Evolutionary conservation across 2,329 filamentous ascomycete genomes (phyloP).

Genomic region (Botrytis aclada): DNA sequence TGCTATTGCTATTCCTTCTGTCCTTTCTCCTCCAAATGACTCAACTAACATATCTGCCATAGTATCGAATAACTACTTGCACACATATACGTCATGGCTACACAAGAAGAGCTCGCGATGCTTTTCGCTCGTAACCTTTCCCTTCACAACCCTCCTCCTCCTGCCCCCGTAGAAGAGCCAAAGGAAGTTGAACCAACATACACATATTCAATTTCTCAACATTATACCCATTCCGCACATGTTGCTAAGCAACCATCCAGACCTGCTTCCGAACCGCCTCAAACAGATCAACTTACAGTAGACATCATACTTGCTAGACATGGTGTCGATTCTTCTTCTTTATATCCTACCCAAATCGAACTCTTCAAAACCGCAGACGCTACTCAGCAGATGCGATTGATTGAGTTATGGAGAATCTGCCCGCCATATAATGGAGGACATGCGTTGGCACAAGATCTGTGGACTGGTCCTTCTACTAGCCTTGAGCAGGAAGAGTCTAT

Average conservation of each 20-base stretch:
- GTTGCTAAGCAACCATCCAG: slow-evolving; percentile 47
- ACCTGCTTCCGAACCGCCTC: slow-evolving; percentile 50
- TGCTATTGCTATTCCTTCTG: slow-evolving; percentile 24
- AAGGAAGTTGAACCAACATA: slow-evolving; percentile 46
- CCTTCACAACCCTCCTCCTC: slow-evolving; percentile 43
- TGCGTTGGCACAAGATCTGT: slow-evolving; percentile 54
- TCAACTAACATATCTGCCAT: neutral
- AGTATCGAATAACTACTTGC: neutral
- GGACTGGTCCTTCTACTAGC: slow-evolving; percentile 54
- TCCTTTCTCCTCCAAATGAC: slow-evolving; percentile 14
- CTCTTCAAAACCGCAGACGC: slow-evolving; percentile 74
- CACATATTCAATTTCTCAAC: slow-evolving; percentile 72
- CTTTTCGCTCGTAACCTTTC: slow-evolving; percentile 77
- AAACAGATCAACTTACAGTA: slow-evolving; percentile 48
- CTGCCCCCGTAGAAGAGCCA: slow-evolving; percentile 37
- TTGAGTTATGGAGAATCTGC: slow-evolving; percentile 24
- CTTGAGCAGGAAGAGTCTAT: slow-evolving; percentile 53
- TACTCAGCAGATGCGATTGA: slow-evolving; percentile 53
- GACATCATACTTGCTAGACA: slow-evolving; percentile 61
- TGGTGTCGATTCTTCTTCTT: slow-evolving; percentile 64
- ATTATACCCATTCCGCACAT: slow-evolving; percentile 81
- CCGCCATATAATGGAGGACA: slow-evolving; percentile 56
- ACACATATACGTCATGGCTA: slow-evolving; percentile 47
- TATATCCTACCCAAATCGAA: slow-evolving; percentile 72
- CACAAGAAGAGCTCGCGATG: slow-evolving; percentile 76